These are phyloP conservation scores for Bruguiera gymnorhiza DNA, from an alignment of 345 rosid species.

Conservation along the genomic window DNA sequence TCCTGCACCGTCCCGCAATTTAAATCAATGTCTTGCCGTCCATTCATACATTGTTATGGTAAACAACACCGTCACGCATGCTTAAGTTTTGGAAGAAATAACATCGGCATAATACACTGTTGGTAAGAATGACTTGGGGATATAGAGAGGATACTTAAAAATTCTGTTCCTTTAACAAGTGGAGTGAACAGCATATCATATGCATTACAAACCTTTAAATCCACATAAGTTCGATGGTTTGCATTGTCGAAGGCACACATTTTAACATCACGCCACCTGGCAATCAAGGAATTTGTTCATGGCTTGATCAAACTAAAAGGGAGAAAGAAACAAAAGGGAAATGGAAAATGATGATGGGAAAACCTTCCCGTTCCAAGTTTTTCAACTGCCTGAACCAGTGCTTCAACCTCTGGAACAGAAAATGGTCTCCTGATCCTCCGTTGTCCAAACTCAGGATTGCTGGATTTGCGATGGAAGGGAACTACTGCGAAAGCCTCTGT, in stretches of 20 bases:
- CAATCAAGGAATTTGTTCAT: neutral
- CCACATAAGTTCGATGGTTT: slow-evolving; percentile 33
- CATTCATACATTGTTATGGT: too few relatives aligned
- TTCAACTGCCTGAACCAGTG: slow-evolving; percentile 34
- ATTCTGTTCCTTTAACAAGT: too few relatives aligned
- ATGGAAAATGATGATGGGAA: neutral
- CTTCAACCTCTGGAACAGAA: slow-evolving; percentile 32
- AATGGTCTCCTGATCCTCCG: slow-evolving; percentile 32
- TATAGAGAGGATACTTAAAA: too few relatives aligned
- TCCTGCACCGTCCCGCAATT: slow-evolving; percentile 11
- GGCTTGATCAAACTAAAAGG: too few relatives aligned
- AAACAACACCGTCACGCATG: too few relatives aligned
- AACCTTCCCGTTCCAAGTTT: slow-evolving; percentile 42
- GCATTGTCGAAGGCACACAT: slow-evolving; percentile 29
- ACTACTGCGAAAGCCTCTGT: slow-evolving; percentile 28
- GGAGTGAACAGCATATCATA: neutral
- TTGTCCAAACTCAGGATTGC: slow-evolving; percentile 20
- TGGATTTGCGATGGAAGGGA: slow-evolving; percentile 24
- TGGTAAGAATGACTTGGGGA: too few relatives aligned
- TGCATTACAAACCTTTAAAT: slow-evolving; percentile 28
- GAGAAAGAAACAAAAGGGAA: too few relatives aligned
- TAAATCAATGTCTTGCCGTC: too few relatives aligned
- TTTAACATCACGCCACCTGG: slow-evolving; percentile 36
- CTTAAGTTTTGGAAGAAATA: too few relatives aligned
- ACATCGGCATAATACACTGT: too few relatives aligned